phyloP scores from a whole-genome alignment of 2,329 filamentous ascomycete species.

The Aspergillus udagawae region DNA sequence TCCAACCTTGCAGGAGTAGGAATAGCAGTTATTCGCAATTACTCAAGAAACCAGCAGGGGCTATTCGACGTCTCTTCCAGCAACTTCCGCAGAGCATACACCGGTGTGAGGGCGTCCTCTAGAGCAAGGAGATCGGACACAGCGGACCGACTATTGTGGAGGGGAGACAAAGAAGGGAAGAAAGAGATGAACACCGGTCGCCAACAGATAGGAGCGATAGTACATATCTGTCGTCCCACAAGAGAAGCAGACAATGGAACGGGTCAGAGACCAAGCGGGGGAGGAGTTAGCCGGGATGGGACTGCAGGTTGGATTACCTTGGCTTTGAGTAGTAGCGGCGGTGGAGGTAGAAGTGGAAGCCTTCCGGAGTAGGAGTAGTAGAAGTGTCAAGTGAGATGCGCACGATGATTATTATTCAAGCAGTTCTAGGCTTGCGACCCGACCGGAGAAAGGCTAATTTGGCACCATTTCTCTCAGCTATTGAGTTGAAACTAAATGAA shows the following conservation, averaged over 20 bases:
- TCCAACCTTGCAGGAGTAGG: background rate
- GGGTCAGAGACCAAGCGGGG: conserved; percentile 2
- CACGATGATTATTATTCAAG: background rate
- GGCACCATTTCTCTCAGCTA: background rate
- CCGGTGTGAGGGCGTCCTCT: background rate
- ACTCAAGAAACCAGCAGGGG: background rate
- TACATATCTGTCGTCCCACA: conserved; percentile 20
- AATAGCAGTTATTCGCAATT: background rate
- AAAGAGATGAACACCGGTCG: background rate
- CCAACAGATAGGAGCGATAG: conserved; percentile 9
- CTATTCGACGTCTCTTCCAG: background rate
- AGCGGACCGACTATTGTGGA: conserved; percentile 1
- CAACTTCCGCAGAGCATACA: background rate
- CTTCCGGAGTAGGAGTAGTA: background rate
- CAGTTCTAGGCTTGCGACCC: background rate
- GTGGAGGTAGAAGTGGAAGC: background rate
- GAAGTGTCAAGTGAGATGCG: background rate
- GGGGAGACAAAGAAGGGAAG: conserved; percentile 3
- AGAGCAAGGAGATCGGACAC: background rate
- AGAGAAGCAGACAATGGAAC: conserved; percentile 4
- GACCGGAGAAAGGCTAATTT: background rate
- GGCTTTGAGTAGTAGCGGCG: background rate
- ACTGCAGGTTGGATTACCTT: background rate
- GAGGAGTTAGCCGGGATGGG: background rate
- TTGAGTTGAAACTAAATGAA: background rate